Percentiles rank a stretch among this genome's conserved stretches.
Conservation (phyloP, 306 rosid species). For the Calophaca sinica region DNA sequence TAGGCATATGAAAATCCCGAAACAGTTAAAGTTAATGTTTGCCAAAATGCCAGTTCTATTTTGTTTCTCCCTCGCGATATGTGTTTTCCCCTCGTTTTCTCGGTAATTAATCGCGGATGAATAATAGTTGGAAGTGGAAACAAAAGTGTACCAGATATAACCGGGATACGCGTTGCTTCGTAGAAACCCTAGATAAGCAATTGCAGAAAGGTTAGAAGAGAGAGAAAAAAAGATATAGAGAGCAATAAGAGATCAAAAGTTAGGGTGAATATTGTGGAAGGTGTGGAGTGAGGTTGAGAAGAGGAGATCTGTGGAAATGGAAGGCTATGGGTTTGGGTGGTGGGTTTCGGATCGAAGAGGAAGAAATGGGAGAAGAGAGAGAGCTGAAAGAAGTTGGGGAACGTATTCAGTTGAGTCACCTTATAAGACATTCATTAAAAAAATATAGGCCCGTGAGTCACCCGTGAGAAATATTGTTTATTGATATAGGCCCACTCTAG, state of each 20-base stretch:
- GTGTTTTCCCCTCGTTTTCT: not conserved
- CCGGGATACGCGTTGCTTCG: conserved; percentile 54
- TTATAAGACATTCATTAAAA: no score
- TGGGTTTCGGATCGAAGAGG: conserved; percentile 54
- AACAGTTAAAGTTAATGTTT: conserved; percentile 24
- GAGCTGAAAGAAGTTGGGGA: conserved; percentile 33
- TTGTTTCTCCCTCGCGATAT: not conserved
- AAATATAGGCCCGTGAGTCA: no score
- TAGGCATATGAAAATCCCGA: conserved; percentile 8
- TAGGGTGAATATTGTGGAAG: conserved; percentile 26
- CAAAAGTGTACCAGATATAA: conserved; percentile 3
- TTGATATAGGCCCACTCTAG: conserved; percentile 29
- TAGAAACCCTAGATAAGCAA: conserved; percentile 64
- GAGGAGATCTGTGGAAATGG: conserved; percentile 52
- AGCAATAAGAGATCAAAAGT: conserved; percentile 26
- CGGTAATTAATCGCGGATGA: conserved; percentile 41
- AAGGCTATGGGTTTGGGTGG: conserved; percentile 28
- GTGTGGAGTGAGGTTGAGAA: conserved; percentile 41
- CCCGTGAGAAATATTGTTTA: conserved; percentile 40
- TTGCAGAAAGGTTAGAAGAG: conserved; percentile 20
- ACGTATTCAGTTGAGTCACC: conserved; percentile 37
- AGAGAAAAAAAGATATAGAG: not conserved
- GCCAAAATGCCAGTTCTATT: conserved; percentile 26
- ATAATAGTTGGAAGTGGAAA: conserved; percentile 22
- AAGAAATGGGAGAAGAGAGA: conserved; percentile 22